phyloP scores from a whole-genome alignment of 192 early-diverging fungal genomes.

The Geranomyces michiganensis region DNA sequence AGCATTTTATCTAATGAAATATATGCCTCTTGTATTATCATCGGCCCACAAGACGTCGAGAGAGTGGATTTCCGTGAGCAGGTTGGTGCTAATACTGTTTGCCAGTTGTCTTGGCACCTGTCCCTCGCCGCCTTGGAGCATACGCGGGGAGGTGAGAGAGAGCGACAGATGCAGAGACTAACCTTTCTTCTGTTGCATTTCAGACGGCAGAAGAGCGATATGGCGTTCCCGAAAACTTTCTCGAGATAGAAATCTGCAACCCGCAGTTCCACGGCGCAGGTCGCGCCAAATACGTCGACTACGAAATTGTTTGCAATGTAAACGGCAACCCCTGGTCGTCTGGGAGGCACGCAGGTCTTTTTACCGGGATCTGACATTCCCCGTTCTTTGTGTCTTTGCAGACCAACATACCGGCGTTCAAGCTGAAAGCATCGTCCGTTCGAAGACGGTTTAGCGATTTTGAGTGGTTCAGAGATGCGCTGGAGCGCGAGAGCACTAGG shows the following conservation, averaged over 20 bases:
- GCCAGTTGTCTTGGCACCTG: too few relatives aligned
- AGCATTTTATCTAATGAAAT: too few relatives aligned
- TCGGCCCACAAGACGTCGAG: neutral
- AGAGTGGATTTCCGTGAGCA: constrained; percentile 51
- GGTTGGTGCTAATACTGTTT: too few relatives aligned
- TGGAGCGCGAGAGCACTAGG: constrained; percentile 86
- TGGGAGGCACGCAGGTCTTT: neutral
- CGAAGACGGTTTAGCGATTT: constrained; percentile 96
- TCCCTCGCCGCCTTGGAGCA: too few relatives aligned
- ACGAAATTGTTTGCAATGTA: constrained; percentile 91
- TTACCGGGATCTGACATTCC: neutral
- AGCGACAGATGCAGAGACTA: neutral
- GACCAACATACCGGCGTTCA: constrained; percentile 98
- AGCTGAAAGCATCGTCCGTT: constrained; percentile 78
- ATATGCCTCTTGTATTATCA: too few relatives aligned
- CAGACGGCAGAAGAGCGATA: constrained; percentile 68
- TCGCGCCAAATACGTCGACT: constrained; percentile 90
- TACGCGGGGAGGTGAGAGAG: too few relatives aligned
- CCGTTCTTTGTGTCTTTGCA: constrained; percentile 22
- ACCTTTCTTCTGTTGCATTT: too few relatives aligned
- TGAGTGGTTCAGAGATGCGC: constrained; percentile 95
- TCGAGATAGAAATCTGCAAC: constrained; percentile 93
- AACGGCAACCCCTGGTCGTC: too few relatives aligned
- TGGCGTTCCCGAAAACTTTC: constrained; percentile 94
- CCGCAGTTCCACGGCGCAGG: constrained; percentile 82